These are phyloP conservation scores for Penicillium bovifimosum DNA, from an alignment of 495 filamentous ascomycete species.

Conservation along the genomic window DNA sequence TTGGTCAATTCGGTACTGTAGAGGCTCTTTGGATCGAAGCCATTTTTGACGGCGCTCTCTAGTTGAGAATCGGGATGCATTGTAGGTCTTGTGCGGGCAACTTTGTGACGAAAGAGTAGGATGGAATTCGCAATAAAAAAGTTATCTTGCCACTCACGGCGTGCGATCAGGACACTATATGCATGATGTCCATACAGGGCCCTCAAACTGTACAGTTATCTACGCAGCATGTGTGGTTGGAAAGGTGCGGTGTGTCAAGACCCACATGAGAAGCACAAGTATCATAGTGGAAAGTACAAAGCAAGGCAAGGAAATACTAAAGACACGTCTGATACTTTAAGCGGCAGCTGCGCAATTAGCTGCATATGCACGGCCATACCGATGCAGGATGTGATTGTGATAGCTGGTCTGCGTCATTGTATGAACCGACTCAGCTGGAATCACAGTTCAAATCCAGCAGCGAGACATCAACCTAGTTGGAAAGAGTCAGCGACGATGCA, in stretches of 20 bases:
- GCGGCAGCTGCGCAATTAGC: no score
- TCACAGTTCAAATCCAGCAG: slow-evolving; percentile 42
- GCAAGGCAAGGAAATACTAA: neutral
- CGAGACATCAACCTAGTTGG: slow-evolving; percentile 29
- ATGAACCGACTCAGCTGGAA: slow-evolving; percentile 8
- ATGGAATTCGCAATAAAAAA: neutral
- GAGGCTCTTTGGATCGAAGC: neutral
- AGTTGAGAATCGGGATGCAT: slow-evolving; percentile 1
- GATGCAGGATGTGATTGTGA: neutral
- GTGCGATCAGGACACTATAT: neutral
- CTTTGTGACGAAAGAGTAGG: neutral
- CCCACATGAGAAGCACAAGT: neutral
- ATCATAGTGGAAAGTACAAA: neutral
- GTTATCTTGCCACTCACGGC: neutral
- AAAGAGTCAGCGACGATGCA: no score
- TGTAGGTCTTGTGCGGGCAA: neutral
- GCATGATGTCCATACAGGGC: neutral
- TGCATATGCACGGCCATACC: neutral
- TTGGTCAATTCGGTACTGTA: neutral
- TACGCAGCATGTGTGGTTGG: neutral
- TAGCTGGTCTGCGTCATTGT: no score
- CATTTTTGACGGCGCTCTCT: neutral
- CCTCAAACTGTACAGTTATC: neutral
- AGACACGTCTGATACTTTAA: no score
- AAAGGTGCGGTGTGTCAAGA: neutral